Evolutionary conservation across 768 basidiomycete genomes (phyloP).

Genomic region (Pholiota molesta): DNA sequence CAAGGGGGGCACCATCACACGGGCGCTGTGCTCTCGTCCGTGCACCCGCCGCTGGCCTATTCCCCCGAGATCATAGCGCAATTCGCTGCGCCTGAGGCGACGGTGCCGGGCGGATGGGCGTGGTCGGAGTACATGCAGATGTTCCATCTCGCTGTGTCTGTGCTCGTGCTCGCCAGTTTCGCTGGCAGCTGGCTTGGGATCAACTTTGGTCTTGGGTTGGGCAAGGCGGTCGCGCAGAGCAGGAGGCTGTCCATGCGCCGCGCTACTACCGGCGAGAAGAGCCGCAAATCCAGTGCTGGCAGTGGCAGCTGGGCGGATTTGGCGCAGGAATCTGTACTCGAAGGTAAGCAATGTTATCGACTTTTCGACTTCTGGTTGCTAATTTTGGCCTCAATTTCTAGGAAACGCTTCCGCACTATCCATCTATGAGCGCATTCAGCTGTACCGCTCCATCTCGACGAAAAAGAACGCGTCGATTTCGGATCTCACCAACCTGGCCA

Average conservation of each 20-base stretch:
- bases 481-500: conserved; percentile 60
- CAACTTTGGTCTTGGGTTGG: conserved; percentile 19
- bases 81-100: conserved; percentile 25
- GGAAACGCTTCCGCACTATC: conserved; percentile 28
- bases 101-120: conserved; percentile 35
- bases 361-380: conserved; percentile 3
- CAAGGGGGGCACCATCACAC: conserved; percentile 49
- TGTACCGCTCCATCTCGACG: conserved; percentile 55
- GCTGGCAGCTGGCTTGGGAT: conserved; percentile 40
- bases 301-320: conserved; percentile 32
- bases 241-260: conserved; percentile 11
- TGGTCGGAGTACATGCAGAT: conserved; percentile 60
- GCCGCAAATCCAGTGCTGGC: conserved; percentile 14
- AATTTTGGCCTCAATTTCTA: conserved; percentile 11
- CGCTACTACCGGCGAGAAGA: background rate
- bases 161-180: conserved; percentile 62
- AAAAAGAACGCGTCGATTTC: conserved; percentile 42
- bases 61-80: conserved; percentile 35
- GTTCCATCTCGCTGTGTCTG: conserved; percentile 68
- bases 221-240: conserved; percentile 17
- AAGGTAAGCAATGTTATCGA: conserved; percentile 27
- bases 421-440: conserved; percentile 48
- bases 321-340: conserved; percentile 35
- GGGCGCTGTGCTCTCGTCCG: conserved; percentile 56
- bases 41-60: conserved; percentile 35